Percentiles rank a stretch among this genome's conserved stretches.
phyloP scores from a whole-genome alignment of 257 asterid genomes.

The Capsicum pubescens region DNA sequence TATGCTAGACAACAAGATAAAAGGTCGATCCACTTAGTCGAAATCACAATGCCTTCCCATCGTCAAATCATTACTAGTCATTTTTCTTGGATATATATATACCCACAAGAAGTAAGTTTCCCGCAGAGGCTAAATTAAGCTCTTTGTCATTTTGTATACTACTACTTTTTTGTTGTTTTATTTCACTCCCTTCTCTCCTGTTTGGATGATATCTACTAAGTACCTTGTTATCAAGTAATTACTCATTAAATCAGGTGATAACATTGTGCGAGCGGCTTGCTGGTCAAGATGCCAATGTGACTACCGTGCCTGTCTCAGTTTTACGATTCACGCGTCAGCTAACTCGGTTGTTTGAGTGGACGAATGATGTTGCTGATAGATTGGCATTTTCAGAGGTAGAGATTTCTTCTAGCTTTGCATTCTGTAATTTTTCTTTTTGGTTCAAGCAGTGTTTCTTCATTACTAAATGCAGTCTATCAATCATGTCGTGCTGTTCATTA shows the following conservation, averaged over 20 bases:
- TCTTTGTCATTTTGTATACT: not conserved
- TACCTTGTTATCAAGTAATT: conserved; percentile 1
- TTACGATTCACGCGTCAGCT: conserved; percentile 91
- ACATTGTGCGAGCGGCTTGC: conserved; percentile 98
- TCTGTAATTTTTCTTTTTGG: not conserved
- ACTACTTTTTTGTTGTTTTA: not conserved
- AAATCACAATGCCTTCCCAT: not conserved
- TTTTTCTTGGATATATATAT: not conserved
- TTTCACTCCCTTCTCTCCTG: conserved; percentile 22
- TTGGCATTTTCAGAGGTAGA: conserved; percentile 95
- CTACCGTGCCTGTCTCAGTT: conserved; percentile 97
- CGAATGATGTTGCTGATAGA: conserved; percentile 95
- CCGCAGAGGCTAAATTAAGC: not conserved
- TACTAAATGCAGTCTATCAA: not conserved
- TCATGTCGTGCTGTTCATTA: too few relatives aligned
- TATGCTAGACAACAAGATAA: not conserved
- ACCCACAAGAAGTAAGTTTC: not conserved
- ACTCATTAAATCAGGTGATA: conserved; percentile 68
- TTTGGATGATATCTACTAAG: not conserved
- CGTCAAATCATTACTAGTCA: not conserved
- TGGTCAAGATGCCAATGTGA: conserved; percentile 98
- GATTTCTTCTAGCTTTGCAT: conserved; percentile 7
- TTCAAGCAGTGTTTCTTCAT: not conserved
- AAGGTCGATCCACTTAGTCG: not conserved
- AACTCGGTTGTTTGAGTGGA: conserved; percentile 95